phyloP scores from a whole-genome alignment of 2,329 filamentous ascomycete genomes.

The Pestalotiopsis fici region DNA sequence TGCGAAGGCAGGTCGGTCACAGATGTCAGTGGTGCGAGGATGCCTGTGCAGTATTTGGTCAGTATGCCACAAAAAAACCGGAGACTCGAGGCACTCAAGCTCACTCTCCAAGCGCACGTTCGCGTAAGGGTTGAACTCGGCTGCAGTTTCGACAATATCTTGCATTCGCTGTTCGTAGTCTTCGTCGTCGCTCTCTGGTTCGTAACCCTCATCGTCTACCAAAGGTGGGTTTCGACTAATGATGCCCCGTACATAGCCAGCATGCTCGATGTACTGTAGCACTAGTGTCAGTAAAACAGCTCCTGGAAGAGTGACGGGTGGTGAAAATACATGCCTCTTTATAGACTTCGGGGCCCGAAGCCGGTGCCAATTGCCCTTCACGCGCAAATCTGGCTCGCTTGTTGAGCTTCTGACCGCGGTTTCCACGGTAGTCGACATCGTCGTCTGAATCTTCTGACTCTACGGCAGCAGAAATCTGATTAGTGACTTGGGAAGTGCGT shows the following conservation, averaged over 20 bases:
- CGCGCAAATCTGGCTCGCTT: slow-evolving; percentile 72
- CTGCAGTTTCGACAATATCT: slow-evolving; percentile 62
- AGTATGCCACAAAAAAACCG: neutral
- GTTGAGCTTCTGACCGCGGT: slow-evolving; percentile 80
- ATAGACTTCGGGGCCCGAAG: slow-evolving; percentile 67
- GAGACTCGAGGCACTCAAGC: slow-evolving; percentile 26
- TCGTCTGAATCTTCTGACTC: slow-evolving; percentile 75
- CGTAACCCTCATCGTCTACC: slow-evolving; percentile 77
- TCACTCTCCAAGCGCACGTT: slow-evolving; percentile 71
- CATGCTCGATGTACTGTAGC: slow-evolving; percentile 68
- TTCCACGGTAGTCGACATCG: slow-evolving; percentile 67
- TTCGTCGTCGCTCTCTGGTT: slow-evolving; percentile 72
- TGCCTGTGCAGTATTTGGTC: slow-evolving; percentile 43
- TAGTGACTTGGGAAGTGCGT: slow-evolving; percentile 21
- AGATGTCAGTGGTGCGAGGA: slow-evolving; percentile 74
- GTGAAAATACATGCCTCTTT: slow-evolving; percentile 58
- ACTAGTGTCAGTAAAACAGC: neutral
- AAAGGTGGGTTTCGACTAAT: slow-evolving; percentile 73
- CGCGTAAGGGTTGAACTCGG: slow-evolving; percentile 74
- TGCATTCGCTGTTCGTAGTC: slow-evolving; percentile 66
- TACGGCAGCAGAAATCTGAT: slow-evolving; percentile 34
- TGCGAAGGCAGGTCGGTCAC: slow-evolving; percentile 75
- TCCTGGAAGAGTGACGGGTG: slow-evolving; percentile 14
- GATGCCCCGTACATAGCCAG: slow-evolving; percentile 71
- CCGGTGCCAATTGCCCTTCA: slow-evolving; percentile 68